These are phyloP conservation scores for Pseudonitzschia multistriata DNA, from an alignment of 108 stramenopile species.

Conservation along the genomic window DNA sequence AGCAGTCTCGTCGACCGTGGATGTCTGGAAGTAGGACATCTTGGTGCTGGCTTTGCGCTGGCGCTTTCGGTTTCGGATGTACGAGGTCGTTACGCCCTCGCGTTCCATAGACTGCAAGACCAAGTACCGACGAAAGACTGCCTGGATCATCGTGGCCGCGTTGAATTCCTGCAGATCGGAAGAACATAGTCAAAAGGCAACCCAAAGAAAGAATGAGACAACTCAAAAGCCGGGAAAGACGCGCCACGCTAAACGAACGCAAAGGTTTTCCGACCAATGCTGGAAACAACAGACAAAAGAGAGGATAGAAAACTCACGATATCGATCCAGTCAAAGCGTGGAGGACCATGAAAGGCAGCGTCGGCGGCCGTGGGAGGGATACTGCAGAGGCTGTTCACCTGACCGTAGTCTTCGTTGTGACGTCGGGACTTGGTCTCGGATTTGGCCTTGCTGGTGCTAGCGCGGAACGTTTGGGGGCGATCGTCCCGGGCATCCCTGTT, in stretches of 20 bases:
- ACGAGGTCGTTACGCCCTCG: slow-evolving; percentile 52
- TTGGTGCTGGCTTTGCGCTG: slow-evolving; percentile 42
- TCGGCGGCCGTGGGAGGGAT: slow-evolving; percentile 55
- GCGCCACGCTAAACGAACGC: background rate
- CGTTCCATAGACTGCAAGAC: slow-evolving; percentile 50
- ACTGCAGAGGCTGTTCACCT: slow-evolving; percentile 3
- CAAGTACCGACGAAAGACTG: slow-evolving; percentile 57
- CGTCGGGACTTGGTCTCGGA: background rate
- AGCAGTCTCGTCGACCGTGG: slow-evolving; percentile 33
- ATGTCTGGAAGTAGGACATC: background rate
- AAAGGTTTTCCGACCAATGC: background rate
- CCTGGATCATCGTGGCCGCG: slow-evolving; percentile 73
- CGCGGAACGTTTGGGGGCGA: background rate
- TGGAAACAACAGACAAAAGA: background rate
- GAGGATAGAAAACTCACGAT: slow-evolving; percentile 63
- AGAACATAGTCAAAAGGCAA: background rate
- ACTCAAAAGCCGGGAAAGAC: background rate
- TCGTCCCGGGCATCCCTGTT: background rate
- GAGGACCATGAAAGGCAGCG: slow-evolving; percentile 71
- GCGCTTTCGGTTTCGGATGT: slow-evolving; percentile 63
- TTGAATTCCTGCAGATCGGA: slow-evolving; percentile 52
- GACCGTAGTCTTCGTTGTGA: background rate
- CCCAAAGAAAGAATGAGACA: background rate
- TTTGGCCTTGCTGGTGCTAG: background rate
- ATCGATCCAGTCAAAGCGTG: slow-evolving; percentile 90